Conservation (phyloP, 176 grass and related monocot species). For the Ensete glaucum region DNA sequence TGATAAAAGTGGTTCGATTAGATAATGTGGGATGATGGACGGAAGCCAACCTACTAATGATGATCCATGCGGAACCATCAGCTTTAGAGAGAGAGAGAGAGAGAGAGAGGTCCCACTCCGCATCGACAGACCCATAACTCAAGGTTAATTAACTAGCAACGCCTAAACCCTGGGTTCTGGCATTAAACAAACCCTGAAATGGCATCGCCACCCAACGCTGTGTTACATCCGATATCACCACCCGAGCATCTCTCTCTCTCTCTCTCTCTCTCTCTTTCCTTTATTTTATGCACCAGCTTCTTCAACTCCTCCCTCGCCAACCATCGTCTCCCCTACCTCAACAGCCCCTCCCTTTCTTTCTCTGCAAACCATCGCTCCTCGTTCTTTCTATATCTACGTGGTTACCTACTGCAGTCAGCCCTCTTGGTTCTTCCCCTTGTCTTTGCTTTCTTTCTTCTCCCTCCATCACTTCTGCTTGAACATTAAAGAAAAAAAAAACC, state of each 20-base stretch:
- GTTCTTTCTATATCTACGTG: not conserved
- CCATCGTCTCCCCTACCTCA: too few relatives aligned
- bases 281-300: not conserved
- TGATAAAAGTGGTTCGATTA: too few relatives aligned
- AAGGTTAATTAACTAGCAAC: not conserved
- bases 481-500: not conserved
- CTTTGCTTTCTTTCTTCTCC: not conserved
- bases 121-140: not conserved
- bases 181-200: not conserved
- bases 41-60: too few relatives aligned
- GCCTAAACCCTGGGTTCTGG: not conserved
- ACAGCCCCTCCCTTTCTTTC: too few relatives aligned
- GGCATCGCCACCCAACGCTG: not conserved
- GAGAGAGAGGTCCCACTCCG: too few relatives aligned
- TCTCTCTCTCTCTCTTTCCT: not conserved
- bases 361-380: not conserved
- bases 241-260: not conserved
- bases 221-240: not conserved
- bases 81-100: too few relatives aligned
- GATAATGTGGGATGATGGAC: too few relatives aligned
- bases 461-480: not conserved
- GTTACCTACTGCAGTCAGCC: not conserved
- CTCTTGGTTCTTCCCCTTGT: not conserved
- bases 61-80: too few relatives aligned
- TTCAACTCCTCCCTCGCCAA: too few relatives aligned